Evolutionary conservation across 2,329 filamentous ascomycete species (phyloP).

Genomic region (Cordyceps farinosa): DNA sequence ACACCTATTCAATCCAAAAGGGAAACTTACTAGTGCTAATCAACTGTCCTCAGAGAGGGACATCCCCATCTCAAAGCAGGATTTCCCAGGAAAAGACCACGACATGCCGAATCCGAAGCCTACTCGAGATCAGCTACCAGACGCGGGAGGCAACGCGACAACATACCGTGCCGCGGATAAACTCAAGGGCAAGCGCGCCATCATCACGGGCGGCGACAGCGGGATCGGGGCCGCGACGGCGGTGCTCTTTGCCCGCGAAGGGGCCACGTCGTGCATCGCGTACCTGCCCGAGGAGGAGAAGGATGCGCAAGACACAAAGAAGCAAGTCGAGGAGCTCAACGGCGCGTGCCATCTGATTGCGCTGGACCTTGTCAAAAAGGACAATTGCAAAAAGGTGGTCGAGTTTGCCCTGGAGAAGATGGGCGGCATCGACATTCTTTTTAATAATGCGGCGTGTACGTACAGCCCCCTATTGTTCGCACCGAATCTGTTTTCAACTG

Average conservation of each 20-base stretch:
- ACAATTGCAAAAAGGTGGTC: constrained; percentile 67
- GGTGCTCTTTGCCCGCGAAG: constrained; percentile 77
- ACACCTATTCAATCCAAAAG: background rate
- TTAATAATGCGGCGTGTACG: constrained; percentile 73
- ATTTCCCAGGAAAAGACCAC: constrained; percentile 41
- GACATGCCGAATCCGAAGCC: constrained; percentile 54
- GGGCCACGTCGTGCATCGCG: constrained; percentile 67
- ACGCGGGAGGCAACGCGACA: constrained; percentile 62
- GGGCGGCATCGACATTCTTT: constrained; percentile 68
- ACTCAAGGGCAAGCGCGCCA: constrained; percentile 67
- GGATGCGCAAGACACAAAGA: constrained; percentile 73
- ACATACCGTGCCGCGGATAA: constrained; percentile 74
- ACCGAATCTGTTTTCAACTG: background rate
- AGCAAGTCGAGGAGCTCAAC: constrained; percentile 58
- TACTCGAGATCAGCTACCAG: constrained; percentile 62
- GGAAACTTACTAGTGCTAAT: background rate
- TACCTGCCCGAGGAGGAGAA: constrained; percentile 73
- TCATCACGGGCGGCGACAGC: constrained; percentile 79
- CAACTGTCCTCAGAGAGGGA: constrained; percentile 9
- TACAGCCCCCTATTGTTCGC: background rate
- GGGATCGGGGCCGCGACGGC: constrained; percentile 76
- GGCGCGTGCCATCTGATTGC: constrained; percentile 63
- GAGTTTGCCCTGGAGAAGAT: constrained; percentile 63
- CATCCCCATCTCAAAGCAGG: constrained; percentile 39
- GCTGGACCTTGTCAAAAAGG: constrained; percentile 60